phyloP scores from a whole-genome alignment of 1,139 yeast species.

The Pichia sp. region DNA sequence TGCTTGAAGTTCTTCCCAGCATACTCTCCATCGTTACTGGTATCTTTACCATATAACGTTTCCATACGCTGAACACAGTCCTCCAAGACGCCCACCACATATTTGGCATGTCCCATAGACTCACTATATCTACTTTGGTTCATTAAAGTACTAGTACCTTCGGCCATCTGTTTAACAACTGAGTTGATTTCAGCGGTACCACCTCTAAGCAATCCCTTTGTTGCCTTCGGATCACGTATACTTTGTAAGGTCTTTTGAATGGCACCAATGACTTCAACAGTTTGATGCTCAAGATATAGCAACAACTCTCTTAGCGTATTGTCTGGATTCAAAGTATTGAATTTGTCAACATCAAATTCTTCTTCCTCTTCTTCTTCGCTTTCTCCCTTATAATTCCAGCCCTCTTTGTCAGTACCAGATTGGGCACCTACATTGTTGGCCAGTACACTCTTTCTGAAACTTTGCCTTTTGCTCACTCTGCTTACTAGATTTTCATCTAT shows the following conservation, averaged over 20 bases:
- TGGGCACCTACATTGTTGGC: slow-evolving; percentile 13
- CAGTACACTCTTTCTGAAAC: slow-evolving; percentile 1
- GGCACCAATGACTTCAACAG: slow-evolving; percentile 85
- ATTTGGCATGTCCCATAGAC: slow-evolving; percentile 83
- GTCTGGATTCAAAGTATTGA: slow-evolving; percentile 82
- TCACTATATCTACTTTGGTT: slow-evolving; percentile 78
- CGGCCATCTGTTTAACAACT: slow-evolving; percentile 83
- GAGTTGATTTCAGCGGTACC: slow-evolving; percentile 70
- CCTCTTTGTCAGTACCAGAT: slow-evolving; percentile 14
- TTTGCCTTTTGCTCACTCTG: slow-evolving; percentile 16
- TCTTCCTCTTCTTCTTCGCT: slow-evolving; percentile 23
- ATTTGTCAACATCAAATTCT: slow-evolving; percentile 61
- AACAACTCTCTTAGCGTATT: slow-evolving; percentile 81
- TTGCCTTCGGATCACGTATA: slow-evolving; percentile 71
- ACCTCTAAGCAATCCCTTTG: slow-evolving; percentile 66
- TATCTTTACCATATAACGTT: slow-evolving; percentile 39
- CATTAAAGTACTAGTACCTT: slow-evolving; percentile 86
- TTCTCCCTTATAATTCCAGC: slow-evolving; percentile 6
- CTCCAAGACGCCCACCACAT: slow-evolving; percentile 81
- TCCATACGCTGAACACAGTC: slow-evolving; percentile 83
- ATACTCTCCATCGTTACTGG: slow-evolving; percentile 54
- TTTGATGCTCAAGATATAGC: slow-evolving; percentile 86
- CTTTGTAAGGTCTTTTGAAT: slow-evolving; percentile 78
- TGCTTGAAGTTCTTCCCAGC: slow-evolving; percentile 91
- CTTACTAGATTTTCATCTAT: slow-evolving; percentile 18